Evolutionary conservation across 495 filamentous ascomycete genomes (phyloP).

Genomic region (Neurospora sp.): DNA sequence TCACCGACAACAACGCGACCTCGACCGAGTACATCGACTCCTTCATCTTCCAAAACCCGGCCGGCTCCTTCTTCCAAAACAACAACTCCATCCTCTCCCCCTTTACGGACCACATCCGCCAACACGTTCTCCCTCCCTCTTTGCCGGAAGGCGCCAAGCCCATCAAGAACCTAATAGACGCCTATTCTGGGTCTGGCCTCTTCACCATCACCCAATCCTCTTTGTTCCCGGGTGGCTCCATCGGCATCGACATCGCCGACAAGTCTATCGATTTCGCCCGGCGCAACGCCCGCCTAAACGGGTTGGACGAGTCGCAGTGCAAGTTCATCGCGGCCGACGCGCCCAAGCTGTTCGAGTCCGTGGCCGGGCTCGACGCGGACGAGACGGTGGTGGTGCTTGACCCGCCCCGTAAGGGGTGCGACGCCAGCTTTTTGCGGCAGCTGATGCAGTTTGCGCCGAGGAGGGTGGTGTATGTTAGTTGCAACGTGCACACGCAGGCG

Average conservation of each 20-base stretch:
- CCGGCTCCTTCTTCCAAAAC: conserved; percentile 96
- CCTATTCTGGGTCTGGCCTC: conserved; percentile 92
- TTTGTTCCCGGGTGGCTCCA: conserved; percentile 49
- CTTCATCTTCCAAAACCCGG: conserved; percentile 80
- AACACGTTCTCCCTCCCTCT: conserved; percentile 53
- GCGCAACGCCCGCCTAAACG: conserved; percentile 67
- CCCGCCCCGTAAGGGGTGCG: conserved; percentile 90
- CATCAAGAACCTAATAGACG: conserved; percentile 85
- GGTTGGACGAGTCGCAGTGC: conserved; percentile 45
- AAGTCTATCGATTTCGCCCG: conserved; percentile 66
- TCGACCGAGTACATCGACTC: conserved; percentile 78
- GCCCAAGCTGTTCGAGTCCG: conserved; percentile 62
- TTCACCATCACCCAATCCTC: conserved; percentile 90
- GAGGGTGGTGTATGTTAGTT: conserved; percentile 85
- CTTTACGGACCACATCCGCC: conserved; percentile 86
- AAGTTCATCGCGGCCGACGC: conserved; percentile 83
- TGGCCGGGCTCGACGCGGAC: conserved; percentile 53
- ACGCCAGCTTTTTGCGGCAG: conserved; percentile 72
- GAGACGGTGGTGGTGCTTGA: conserved; percentile 88
- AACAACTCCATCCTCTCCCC: conserved; percentile 94
- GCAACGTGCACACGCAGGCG: conserved; percentile 96
- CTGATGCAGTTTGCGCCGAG: conserved; percentile 63
- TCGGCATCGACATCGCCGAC: conserved; percentile 46
- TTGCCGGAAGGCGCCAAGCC: conserved; percentile 8
- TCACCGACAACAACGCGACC: conserved; percentile 72